These are phyloP conservation scores for Rhinocladiella mackenziei DNA, from an alignment of 2,329 filamentous ascomycete genomes.

Conservation along the genomic window DNA sequence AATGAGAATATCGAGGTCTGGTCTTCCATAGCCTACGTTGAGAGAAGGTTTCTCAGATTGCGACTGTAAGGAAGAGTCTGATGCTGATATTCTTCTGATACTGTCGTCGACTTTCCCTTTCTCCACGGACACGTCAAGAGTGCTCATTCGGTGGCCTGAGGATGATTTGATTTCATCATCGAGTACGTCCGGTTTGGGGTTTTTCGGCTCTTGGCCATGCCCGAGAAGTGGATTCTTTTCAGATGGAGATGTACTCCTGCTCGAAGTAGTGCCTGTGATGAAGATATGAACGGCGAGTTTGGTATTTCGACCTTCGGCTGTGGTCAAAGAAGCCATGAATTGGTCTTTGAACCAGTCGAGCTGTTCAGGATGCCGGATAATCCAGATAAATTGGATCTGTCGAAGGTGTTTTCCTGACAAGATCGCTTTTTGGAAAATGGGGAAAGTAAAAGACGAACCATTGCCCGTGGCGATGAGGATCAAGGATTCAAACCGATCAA, in stretches of 20 bases:
- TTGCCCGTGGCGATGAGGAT: constrained; percentile 31
- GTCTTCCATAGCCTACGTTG: constrained; percentile 37
- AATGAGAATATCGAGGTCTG: constrained; percentile 51
- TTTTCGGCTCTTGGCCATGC: background rate
- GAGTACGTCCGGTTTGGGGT: background rate
- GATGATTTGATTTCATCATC: too few relatives aligned
- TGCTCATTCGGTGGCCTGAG: too few relatives aligned
- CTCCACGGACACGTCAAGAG: too few relatives aligned
- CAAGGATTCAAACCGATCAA: constrained; percentile 24
- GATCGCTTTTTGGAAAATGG: constrained; percentile 31
- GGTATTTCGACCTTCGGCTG: constrained; percentile 50
- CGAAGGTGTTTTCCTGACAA: constrained; percentile 11
- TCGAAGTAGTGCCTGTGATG: constrained; percentile 5
- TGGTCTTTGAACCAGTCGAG: constrained; percentile 22
- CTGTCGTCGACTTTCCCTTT: too few relatives aligned
- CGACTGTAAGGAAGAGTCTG: constrained; percentile 1
- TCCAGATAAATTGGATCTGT: constrained; percentile 22
- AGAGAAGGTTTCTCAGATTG: constrained; percentile 5
- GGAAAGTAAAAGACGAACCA: constrained; percentile 56
- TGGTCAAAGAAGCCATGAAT: constrained; percentile 9
- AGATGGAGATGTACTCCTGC: background rate
- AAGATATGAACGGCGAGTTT: constrained; percentile 8
- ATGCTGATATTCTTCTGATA: too few relatives aligned
- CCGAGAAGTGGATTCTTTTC: constrained; percentile 6
- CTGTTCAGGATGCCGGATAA: constrained; percentile 19